Percentiles rank a stretch among this genome's conserved stretches.
Conservation (phyloP, 768 basidiomycete genomes). For the Tricholoma terreum region DNA sequence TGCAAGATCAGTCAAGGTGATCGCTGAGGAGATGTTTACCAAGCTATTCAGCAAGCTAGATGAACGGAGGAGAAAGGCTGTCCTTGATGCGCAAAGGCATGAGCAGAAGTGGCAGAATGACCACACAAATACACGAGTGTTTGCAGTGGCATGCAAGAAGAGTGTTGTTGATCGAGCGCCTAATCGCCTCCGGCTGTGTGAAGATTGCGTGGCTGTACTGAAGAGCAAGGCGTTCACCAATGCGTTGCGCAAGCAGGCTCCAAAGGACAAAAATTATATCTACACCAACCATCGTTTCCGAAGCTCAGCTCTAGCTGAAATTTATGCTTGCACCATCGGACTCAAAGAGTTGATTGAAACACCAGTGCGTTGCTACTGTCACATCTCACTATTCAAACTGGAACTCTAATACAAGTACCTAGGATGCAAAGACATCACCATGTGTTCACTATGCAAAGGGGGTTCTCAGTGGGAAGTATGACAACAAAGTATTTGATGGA, state of each 20-base stretch:
- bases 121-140: background rate
- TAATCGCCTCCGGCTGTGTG: background rate
- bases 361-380: background rate
- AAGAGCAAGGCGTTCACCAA: background rate
- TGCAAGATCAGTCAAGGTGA: background rate
- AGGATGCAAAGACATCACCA: background rate
- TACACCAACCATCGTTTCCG: background rate
- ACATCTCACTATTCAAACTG: background rate
- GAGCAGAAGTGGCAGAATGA: background rate
- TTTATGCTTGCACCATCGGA: background rate
- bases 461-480: background rate
- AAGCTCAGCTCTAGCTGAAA: background rate
- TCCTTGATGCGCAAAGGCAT: background rate
- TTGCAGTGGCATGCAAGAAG: background rate
- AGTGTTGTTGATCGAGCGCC: background rate
- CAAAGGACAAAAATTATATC: background rate
- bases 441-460: background rate
- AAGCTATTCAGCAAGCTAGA: background rate
- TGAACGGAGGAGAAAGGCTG: background rate
- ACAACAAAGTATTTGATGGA: background rate
- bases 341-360: background rate
- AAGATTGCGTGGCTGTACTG: background rate
- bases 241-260: background rate
- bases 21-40: background rate
- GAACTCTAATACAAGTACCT: background rate